phyloP scores from a whole-genome alignment of 192 early-diverging fungal genomes.

The Coemansia aciculifera region DNA sequence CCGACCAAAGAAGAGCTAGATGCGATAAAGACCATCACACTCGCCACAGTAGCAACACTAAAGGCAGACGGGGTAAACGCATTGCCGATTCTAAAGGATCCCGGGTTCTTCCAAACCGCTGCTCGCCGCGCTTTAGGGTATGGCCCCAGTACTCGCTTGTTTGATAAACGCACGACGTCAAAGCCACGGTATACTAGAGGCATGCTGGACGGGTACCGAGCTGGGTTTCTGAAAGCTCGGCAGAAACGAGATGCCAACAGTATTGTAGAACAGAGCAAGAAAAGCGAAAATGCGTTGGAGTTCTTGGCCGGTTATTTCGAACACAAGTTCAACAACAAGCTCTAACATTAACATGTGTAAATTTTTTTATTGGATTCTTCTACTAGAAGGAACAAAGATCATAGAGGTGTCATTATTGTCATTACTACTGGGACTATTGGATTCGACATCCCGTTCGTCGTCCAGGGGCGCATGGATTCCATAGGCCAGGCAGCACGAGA shows the following conservation, averaged over 20 bases:
- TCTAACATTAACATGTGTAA: background rate
- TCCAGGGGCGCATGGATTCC: constrained; percentile 45
- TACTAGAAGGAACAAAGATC: constrained; percentile 17
- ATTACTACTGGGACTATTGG: background rate
- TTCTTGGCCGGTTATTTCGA: constrained; percentile 28
- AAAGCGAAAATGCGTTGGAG: constrained; percentile 27
- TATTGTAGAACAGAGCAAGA: constrained; percentile 2
- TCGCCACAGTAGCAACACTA: constrained; percentile 4
- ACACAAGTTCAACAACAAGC: constrained; percentile 12
- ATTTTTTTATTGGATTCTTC: constrained; percentile 20
- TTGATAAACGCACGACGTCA: constrained; percentile 25
- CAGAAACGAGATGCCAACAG: constrained; percentile 1
- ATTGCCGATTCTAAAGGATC: constrained; percentile 19
- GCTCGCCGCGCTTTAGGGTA: constrained; percentile 20
- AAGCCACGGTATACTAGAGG: constrained; percentile 24
- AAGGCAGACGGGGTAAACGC: background rate
- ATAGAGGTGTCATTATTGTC: background rate
- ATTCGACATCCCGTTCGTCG: constrained; percentile 22
- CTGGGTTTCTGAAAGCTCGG: constrained; percentile 23
- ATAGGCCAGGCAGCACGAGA: constrained; percentile 36
- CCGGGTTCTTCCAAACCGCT: constrained; percentile 27
- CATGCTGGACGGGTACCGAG: constrained; percentile 43
- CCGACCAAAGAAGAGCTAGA: constrained; percentile 21
- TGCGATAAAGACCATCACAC: background rate
- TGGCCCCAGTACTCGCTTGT: constrained; percentile 21